Evolutionary conservation across 768 basidiomycete genomes (phyloP).

Genomic region (Cubamyces lactineus): DNA sequence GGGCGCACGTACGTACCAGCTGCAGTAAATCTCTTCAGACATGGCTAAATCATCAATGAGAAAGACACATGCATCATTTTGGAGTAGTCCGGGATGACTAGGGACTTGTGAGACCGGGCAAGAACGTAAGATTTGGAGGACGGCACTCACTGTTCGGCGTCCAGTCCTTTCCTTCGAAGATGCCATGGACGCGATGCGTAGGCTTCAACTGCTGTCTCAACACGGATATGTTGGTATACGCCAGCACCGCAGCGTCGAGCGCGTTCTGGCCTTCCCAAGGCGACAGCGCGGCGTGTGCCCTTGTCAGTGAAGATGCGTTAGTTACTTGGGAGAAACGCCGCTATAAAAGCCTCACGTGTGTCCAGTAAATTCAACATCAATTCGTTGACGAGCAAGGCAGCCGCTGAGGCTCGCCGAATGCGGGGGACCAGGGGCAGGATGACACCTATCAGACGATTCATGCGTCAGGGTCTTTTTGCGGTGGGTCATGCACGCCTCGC

Average conservation of each 20-base stretch:
- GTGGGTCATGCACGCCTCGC: not conserved
- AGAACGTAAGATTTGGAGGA: not conserved
- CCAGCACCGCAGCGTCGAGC: slow-evolving; percentile 84
- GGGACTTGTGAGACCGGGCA: not conserved
- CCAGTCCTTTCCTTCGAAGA: slow-evolving; percentile 78
- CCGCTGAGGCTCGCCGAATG: slow-evolving; percentile 66
- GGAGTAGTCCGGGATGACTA: slow-evolving; percentile 85
- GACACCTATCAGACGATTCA: slow-evolving; percentile 55
- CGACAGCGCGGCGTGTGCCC: slow-evolving; percentile 76
- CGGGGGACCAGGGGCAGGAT: slow-evolving; percentile 78
- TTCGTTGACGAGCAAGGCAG: slow-evolving; percentile 62
- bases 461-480: not conserved
- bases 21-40: slow-evolving; percentile 26
- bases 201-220: slow-evolving; percentile 84
- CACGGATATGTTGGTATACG: slow-evolving; percentile 78
- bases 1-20: slow-evolving; percentile 77
- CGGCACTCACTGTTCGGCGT: slow-evolving; percentile 63
- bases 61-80: slow-evolving; percentile 58
- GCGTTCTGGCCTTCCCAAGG: slow-evolving; percentile 89
- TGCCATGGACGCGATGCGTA: slow-evolving; percentile 77
- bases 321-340: not conserved
- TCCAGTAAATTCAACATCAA: slow-evolving; percentile 69
- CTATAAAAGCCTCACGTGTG: slow-evolving; percentile 56
- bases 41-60: no score
- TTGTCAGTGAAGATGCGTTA: slow-evolving; percentile 37